Evolutionary conservation across 2,329 filamentous ascomycete genomes (phyloP).

Genomic region (Ceratocystis cubensis): DNA sequence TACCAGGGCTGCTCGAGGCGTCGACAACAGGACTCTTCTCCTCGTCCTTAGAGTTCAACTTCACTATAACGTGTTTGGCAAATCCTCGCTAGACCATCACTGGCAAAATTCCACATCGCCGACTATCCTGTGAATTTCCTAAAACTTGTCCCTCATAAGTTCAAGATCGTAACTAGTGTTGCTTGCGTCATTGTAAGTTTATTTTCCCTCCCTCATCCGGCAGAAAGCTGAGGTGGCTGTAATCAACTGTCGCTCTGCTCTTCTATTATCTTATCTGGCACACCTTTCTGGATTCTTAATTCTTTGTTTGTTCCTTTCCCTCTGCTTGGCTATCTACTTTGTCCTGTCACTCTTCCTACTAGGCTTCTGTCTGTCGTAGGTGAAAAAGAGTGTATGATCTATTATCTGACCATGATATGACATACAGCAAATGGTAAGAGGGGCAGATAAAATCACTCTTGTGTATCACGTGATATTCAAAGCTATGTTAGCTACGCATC

Average conservation of each 20-base stretch:
- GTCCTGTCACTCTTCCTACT: not conserved
- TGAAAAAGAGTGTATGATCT: too few species aligned
- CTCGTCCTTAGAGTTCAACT: not conserved
- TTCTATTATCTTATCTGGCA: not conserved
- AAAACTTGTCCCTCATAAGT: too few species aligned
- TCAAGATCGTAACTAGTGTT: not conserved
- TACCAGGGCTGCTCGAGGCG: not conserved
- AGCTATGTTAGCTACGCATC: not conserved
- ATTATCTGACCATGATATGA: too few species aligned
- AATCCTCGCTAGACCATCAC: not conserved
- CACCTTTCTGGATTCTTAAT: not conserved
- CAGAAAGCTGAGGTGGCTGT: not conserved
- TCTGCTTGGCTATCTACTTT: not conserved
- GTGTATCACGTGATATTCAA: too few species aligned
- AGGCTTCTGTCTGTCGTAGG: not conserved
- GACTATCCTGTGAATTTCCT: too few species aligned
- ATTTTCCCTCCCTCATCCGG: not conserved
- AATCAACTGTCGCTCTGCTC: not conserved
- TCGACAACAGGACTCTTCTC: not conserved
- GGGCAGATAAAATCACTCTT: too few species aligned
- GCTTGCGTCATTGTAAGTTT: not conserved
- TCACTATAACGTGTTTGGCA: not conserved
- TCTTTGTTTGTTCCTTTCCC: not conserved
- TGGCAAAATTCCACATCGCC: too few species aligned
- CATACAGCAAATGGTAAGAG: too few species aligned